Conservation (phyloP, 192 early-diverging fungal species). For the Rhizophagus prolifer region DNA sequence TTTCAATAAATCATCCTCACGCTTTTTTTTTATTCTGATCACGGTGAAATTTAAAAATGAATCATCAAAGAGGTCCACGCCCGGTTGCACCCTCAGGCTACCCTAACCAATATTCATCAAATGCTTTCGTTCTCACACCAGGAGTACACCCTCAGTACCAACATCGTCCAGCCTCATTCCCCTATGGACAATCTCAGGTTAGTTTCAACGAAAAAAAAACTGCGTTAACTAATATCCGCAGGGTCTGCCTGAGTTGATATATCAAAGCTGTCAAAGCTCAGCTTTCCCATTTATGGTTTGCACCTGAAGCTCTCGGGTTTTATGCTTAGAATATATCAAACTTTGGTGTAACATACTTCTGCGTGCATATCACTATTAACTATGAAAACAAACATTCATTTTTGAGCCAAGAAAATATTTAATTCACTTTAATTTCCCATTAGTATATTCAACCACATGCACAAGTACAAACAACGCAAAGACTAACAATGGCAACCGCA, state of each 20-base stretch:
- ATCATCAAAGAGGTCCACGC: neutral
- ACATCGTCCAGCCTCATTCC: neutral
- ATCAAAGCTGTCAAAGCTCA: neutral
- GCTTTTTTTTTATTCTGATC: neutral
- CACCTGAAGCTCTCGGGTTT: neutral
- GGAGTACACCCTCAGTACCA: neutral
- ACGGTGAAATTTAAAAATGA: neutral
- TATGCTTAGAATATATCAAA: neutral
- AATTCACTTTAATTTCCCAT: neutral
- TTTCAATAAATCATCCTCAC: neutral
- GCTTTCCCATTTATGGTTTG: slow-evolving; percentile 4
- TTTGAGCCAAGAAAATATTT: neutral
- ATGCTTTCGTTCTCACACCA: neutral
- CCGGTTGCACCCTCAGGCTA: neutral
- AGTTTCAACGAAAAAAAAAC: neutral
- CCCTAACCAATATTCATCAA: neutral
- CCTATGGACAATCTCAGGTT: slow-evolving; percentile 2
- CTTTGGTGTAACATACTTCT: slow-evolving; percentile 5
- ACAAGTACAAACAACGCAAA: neutral
- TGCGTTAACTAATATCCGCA: neutral
- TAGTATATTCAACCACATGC: neutral
- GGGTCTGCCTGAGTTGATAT: neutral
- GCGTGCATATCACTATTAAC: neutral
- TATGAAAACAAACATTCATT: neutral
- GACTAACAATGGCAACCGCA: neutral